Evolutionary conservation across 495 filamentous ascomycete species (phyloP).

Genomic region (Tuber aestivum): DNA sequence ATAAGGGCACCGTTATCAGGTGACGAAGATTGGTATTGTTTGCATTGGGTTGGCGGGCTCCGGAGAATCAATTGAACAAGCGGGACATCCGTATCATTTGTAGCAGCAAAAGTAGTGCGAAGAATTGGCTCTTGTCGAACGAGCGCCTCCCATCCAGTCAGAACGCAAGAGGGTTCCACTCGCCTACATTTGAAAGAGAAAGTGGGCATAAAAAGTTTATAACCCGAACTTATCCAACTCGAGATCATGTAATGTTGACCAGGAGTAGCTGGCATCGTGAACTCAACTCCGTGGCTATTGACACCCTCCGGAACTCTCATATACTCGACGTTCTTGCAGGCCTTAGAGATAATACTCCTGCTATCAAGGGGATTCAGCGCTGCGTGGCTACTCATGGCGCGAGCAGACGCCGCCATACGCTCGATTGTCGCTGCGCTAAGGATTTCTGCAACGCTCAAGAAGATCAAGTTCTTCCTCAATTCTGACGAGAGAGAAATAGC

Average conservation of each 20-base stretch:
- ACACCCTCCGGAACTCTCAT: constrained; percentile 43
- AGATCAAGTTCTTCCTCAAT: constrained; percentile 56
- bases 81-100: constrained; percentile 46
- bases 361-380: constrained; percentile 33
- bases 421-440: constrained; percentile 57
- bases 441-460: constrained; percentile 59
- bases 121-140: constrained; percentile 54
- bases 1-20: constrained; percentile 16
- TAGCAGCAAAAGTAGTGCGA: constrained; percentile 57
- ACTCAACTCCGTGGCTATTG: constrained; percentile 48
- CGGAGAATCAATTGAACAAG: constrained; percentile 52
- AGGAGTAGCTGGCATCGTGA: constrained; percentile 57
- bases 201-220: constrained; percentile 57
- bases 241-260: constrained; percentile 69
- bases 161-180: constrained; percentile 44
- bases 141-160: constrained; percentile 54
- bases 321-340: constrained; percentile 44
- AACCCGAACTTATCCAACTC: constrained; percentile 59
- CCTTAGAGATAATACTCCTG: constrained; percentile 39
- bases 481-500: constrained; percentile 67
- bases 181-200: constrained; percentile 53
- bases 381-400: constrained; percentile 16
- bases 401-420: constrained; percentile 50
- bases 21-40: constrained; percentile 28
- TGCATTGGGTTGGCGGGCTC: constrained; percentile 27